Conservation (phyloP, 2,329 filamentous ascomycete species). For the Piedraia hortae region DNA sequence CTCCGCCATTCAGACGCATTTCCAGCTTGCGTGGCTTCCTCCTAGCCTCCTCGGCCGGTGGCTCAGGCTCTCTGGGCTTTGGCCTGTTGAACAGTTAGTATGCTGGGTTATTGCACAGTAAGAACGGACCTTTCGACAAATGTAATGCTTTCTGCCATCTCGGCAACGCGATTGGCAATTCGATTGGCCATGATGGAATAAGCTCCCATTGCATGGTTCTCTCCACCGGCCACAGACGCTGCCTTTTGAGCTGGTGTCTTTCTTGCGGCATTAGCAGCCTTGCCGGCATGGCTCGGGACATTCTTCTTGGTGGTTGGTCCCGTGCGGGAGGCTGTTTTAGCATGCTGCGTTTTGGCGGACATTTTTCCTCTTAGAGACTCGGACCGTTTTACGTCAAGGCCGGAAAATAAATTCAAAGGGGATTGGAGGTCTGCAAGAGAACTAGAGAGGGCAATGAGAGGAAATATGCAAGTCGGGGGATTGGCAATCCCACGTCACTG, state of each 20-base stretch:
- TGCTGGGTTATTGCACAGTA: conserved; percentile 1
- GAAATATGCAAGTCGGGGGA: too few relatives aligned
- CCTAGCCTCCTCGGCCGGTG: conserved; percentile 9
- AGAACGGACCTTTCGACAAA: conserved; percentile 18
- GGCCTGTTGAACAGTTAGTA: conserved; percentile 4
- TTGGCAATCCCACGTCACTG: too few relatives aligned
- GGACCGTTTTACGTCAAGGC: not conserved
- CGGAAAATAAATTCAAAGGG: not conserved
- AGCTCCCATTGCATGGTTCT: conserved; percentile 10
- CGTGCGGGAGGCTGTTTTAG: conserved; percentile 6
- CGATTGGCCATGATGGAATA: conserved; percentile 24
- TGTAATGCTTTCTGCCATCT: conserved; percentile 26
- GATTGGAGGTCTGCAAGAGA: not conserved
- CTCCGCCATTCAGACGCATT: conserved; percentile 17
- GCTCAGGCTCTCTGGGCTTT: conserved; percentile 7
- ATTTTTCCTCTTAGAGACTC: not conserved
- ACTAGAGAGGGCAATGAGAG: too few relatives aligned
- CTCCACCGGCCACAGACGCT: conserved; percentile 11
- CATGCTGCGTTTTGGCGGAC: conserved; percentile 6
- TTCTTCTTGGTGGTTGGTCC: conserved; percentile 6
- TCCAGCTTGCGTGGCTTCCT: conserved; percentile 23
- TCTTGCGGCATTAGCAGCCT: conserved; percentile 4
- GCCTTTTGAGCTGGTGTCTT: conserved; percentile 12
- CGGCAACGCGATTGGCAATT: conserved; percentile 23
- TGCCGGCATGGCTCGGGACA: conserved; percentile 2